These are phyloP conservation scores for Mucor circinelloides DNA, from an alignment of 371 early-diverging fungal genomes.

Conservation along the genomic window DNA sequence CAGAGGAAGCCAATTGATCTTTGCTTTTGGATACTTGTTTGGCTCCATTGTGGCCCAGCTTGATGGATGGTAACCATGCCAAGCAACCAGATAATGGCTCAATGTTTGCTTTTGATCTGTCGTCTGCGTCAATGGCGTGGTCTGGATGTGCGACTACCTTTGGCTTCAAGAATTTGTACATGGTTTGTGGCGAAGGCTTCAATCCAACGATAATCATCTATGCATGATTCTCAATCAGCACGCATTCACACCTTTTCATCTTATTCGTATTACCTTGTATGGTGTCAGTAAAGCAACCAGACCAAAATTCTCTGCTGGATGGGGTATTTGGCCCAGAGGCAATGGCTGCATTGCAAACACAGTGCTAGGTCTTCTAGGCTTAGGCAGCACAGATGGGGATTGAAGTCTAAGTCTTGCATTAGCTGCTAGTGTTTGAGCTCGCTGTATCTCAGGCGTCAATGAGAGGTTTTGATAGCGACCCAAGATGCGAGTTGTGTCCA, in stretches of 20 bases:
- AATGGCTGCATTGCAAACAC: slow-evolving; percentile 74
- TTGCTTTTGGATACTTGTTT: slow-evolving; percentile 25
- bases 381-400: slow-evolving; percentile 16
- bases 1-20: slow-evolving; percentile 21
- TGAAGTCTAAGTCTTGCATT: slow-evolving; percentile 11
- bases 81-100: slow-evolving; percentile 61
- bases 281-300: slow-evolving; percentile 77
- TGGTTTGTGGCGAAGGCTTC: slow-evolving; percentile 73
- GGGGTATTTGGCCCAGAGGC: slow-evolving; percentile 64
- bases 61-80: slow-evolving; percentile 66
- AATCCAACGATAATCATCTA: slow-evolving; percentile 76
- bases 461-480: slow-evolving; percentile 65
- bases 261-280: slow-evolving; percentile 57
- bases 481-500: slow-evolving; percentile 68
- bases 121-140: slow-evolving; percentile 4
- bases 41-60: slow-evolving; percentile 23
- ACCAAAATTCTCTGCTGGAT: slow-evolving; percentile 68
- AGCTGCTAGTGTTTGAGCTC: slow-evolving; percentile 17
- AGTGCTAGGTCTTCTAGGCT: slow-evolving; percentile 53
- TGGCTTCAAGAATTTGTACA: slow-evolving; percentile 65
- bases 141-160: slow-evolving; percentile 25
- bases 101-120: slow-evolving; percentile 17
- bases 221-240: neutral
- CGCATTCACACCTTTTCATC: neutral
- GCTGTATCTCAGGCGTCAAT: slow-evolving; percentile 30